Evolutionary conservation across 257 asterid genomes (phyloP).

Genomic region (Nicotiana undulata): DNA sequence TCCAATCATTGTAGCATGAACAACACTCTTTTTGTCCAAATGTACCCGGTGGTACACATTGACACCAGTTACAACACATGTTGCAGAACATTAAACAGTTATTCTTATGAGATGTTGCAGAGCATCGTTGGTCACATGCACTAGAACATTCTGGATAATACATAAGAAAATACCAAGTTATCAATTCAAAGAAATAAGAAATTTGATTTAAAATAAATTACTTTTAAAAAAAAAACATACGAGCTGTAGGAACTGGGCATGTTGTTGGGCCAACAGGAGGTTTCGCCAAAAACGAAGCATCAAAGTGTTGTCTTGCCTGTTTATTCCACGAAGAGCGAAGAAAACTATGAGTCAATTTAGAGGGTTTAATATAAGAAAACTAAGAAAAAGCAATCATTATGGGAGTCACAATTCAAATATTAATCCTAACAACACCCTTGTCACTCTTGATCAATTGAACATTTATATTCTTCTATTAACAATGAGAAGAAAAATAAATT

Average conservation of each 20-base stretch:
- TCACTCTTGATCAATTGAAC: no score
- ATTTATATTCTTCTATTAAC: neutral
- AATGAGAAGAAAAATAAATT: no score
- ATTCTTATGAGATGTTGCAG: neutral
- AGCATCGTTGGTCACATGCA: constrained; percentile 24
- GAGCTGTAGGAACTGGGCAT: neutral
- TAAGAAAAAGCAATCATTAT: neutral
- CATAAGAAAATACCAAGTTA: neutral
- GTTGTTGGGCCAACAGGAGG: neutral
- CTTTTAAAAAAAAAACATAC: neutral
- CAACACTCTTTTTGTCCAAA: constrained; percentile 30
- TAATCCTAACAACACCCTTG: no score
- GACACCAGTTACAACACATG: constrained; percentile 21
- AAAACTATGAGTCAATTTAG: no score
- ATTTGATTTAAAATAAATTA: neutral
- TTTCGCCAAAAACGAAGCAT: neutral
- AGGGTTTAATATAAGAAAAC: no score
- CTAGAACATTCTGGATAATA: constrained; percentile 16
- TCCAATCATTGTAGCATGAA: constrained; percentile 24
- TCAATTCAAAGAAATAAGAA: neutral
- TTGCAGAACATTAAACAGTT: constrained; percentile 17
- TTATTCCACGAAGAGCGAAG: neutral
- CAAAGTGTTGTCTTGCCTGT: neutral
- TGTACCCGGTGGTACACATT: constrained; percentile 31
- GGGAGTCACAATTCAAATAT: neutral